Evolutionary conservation across 345 rosid genomes (phyloP), one percentile per base, ranked within the genome.

Genomic region (Populus nigra): DNA sequence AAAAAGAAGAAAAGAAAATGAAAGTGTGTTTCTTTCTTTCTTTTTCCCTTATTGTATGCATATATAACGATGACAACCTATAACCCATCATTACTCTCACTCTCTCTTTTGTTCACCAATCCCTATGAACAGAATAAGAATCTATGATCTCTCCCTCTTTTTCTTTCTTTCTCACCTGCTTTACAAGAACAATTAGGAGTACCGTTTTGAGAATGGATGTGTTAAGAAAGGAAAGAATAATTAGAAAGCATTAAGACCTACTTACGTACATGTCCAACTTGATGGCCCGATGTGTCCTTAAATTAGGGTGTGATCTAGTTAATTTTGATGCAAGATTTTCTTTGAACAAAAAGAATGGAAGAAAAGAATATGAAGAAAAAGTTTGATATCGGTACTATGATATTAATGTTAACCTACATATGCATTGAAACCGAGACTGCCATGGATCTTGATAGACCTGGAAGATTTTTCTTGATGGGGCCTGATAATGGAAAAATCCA

Each of bases 81-180:
- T 53, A 53, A 81, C 76, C 77, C 80, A 78, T 76, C 83, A 86
- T 83, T 83, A 77, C 88, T 83, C 76, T 80, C 84, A 80, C 87
- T 77, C 77, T 85, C 80, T 81, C 77, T 79, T 84, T 41, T 83
- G 71, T 75, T 87, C 87, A 69, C 88, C 76, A 85, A 88, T 88
- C 91, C 91, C 91, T 70, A 88, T 78, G 82, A 80, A 79, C 23
- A 53, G 59, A 53, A 53, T 53, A 53, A 18, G 59, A 53, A 53
- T 53, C 23, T 53, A n/a, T 79, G 43, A 57, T 76, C 81, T 72
- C 79, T 81, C 78, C 78, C 65, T 65, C 77, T 0, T 22, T 53
- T 63, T 65, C 77, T 18, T 7, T 53, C 23, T 49, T 49, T 49
- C 53, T 16, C 53, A 49, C 6, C 18, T 53, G 59, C 59, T 53